Evolutionary conservation across 2,329 filamentous ascomycete species (phyloP).

Genomic region (Magnaporthiopsis poae): DNA sequence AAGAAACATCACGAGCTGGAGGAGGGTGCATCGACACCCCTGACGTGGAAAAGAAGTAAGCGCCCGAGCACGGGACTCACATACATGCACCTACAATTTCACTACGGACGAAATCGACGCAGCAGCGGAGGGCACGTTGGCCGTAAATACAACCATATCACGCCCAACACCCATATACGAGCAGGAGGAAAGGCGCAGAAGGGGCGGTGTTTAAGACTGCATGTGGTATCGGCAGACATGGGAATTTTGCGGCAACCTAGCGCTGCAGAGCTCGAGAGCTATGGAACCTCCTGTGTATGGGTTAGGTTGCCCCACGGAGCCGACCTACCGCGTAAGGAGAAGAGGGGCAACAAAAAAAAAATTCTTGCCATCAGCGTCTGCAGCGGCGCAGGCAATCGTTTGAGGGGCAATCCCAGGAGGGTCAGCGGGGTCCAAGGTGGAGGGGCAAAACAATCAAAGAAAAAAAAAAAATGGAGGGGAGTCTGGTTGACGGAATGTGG

Average conservation of each 20-base stretch:
- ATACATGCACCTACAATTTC: not conserved
- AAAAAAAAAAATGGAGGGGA: not conserved
- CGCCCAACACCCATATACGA: not conserved
- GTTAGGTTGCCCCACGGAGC: not conserved
- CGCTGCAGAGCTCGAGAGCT: not conserved
- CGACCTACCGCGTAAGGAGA: not conserved
- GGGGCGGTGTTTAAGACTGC: not conserved
- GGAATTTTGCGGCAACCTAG: not conserved
- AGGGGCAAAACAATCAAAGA: not conserved
- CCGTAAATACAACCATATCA: not conserved
- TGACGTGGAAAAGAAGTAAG: not conserved
- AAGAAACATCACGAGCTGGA: not conserved
- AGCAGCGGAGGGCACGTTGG: not conserved
- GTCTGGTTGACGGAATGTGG: conserved; percentile 3
- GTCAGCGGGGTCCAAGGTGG: not conserved
- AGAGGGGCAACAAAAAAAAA: not conserved
- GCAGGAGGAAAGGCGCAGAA: not conserved
- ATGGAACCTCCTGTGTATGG: not conserved
- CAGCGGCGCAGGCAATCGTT: not conserved
- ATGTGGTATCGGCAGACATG: not conserved
- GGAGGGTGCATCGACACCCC: not conserved
- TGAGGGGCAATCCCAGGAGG: not conserved
- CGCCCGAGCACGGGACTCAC: not conserved
- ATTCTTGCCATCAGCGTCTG: not conserved
- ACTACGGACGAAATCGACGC: not conserved